Percentiles rank a stretch among this genome's conserved stretches.
Evolutionary conservation across 371 early-diverging fungal species (phyloP).

Genomic region (Actinomortierella ambigua): DNA sequence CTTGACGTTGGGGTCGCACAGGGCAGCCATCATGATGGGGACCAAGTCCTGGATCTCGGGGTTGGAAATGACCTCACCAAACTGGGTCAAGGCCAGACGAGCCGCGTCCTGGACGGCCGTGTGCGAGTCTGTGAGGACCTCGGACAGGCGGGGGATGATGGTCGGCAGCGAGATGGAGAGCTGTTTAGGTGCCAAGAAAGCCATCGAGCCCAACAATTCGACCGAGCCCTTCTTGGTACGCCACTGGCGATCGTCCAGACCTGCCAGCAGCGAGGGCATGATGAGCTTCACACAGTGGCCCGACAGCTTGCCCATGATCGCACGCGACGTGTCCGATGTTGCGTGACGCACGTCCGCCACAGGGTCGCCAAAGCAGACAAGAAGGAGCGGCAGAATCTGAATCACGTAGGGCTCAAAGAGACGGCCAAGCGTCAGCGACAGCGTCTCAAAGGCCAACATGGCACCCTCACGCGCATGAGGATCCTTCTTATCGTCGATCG

Average conservation of each 20-base stretch:
- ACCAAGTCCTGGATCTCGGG: constrained; percentile 95
- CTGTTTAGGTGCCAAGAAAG: constrained; percentile 96
- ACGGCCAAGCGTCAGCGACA: constrained; percentile 85
- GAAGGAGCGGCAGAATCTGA: constrained; percentile 87
- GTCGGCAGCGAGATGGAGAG: constrained; percentile 88
- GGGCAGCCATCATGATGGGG: constrained; percentile 84
- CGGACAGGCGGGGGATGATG: constrained; percentile 90
- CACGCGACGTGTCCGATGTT: constrained; percentile 86
- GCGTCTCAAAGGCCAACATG: constrained; percentile 90
- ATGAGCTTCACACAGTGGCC: constrained; percentile 96
- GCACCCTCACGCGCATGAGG: constrained; percentile 89
- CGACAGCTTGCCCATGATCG: constrained; percentile 96
- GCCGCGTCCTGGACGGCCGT: constrained; percentile 91
- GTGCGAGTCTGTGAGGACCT: constrained; percentile 93
- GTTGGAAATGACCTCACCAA: constrained; percentile 95
- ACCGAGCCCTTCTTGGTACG: constrained; percentile 95
- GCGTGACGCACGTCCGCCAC: constrained; percentile 92
- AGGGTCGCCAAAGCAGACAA: constrained; percentile 88
- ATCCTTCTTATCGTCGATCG: constrained; percentile 79
- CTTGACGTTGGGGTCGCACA: constrained; percentile 88
- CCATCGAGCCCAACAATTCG: constrained; percentile 96
- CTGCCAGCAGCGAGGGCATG: constrained; percentile 87
- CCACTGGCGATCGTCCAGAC: constrained; percentile 91
- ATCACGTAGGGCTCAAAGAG: constrained; percentile 98
- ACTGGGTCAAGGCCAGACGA: constrained; percentile 81